Evolutionary conservation across 345 rosid species (phyloP).

Genomic region (Laguncularia racemosa): DNA sequence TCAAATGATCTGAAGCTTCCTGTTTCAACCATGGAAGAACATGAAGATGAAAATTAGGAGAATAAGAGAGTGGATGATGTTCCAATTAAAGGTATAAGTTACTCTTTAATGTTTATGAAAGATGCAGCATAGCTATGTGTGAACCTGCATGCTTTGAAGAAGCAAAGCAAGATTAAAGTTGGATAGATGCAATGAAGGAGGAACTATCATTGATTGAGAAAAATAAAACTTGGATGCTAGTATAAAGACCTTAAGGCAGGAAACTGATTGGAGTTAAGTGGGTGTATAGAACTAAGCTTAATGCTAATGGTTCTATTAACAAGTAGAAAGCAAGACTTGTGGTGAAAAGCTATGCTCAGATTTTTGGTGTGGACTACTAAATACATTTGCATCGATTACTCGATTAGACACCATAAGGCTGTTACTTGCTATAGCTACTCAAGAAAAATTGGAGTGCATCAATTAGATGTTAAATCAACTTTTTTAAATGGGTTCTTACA

Average conservation of each 20-base stretch:
- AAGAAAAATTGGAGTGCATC: background rate
- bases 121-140: background rate
- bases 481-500: conserved; percentile 3
- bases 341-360: conserved; percentile 3
- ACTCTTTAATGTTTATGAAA: conserved; percentile 1
- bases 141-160: background rate
- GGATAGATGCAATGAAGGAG: conserved; percentile 1
- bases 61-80: background rate
- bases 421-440: background rate
- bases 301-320: background rate
- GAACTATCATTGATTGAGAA: background rate
- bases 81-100: conserved; percentile 1
- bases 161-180: background rate
- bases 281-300: background rate
- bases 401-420: conserved; percentile 1
- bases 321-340: conserved; percentile 5
- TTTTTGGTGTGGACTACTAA: background rate
- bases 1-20: background rate
- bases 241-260: background rate
- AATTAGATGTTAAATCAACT: too few species aligned
- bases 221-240: background rate
- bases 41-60: too few species aligned
- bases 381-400: conserved; percentile 7
- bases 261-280: conserved; percentile 1
- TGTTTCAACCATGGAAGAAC: conserved; percentile 9